phyloP scores from a whole-genome alignment of 2,329 filamentous ascomycete genomes.

The Penicillium sp. region DNA sequence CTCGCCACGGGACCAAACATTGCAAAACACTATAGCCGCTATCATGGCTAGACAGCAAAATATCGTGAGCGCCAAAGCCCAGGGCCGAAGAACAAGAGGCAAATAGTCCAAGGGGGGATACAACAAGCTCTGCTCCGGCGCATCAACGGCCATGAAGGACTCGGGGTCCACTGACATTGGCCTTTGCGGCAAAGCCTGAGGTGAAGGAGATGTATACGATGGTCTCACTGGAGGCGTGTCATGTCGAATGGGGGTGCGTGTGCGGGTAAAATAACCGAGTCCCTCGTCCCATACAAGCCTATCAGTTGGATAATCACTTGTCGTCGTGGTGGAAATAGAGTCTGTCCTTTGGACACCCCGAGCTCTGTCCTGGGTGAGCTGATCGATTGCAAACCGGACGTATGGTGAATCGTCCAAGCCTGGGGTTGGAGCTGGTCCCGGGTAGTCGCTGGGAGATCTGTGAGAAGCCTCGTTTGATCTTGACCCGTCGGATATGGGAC shows the following conservation, averaged over 20 bases:
- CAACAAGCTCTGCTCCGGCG: constrained; percentile 45
- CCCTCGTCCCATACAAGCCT: constrained; percentile 51
- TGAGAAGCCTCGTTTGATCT: constrained; percentile 27
- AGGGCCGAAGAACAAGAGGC: constrained; percentile 68
- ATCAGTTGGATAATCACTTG: constrained; percentile 51
- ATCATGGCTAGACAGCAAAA: constrained; percentile 68
- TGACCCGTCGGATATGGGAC: constrained; percentile 21
- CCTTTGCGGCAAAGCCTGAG: constrained; percentile 36
- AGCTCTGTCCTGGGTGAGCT: constrained; percentile 72
- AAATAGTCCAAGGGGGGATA: constrained; percentile 64
- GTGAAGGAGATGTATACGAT: constrained; percentile 33
- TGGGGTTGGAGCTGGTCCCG: constrained; percentile 60
- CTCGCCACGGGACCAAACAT: constrained; percentile 63
- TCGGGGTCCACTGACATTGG: constrained; percentile 37
- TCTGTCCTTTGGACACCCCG: constrained; percentile 55
- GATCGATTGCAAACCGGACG: constrained; percentile 85
- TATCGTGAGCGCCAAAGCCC: constrained; percentile 62
- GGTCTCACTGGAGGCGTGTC: constrained; percentile 35
- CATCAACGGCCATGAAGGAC: constrained; percentile 51
- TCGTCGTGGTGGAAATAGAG: constrained; percentile 35
- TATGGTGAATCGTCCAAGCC: constrained; percentile 83
- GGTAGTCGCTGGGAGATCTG: constrained; percentile 31
- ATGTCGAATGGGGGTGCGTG: constrained; percentile 30
- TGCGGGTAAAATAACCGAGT: constrained; percentile 44
- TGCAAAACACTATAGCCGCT: constrained; percentile 69